Conservation (phyloP, 1,139 yeast species). For the Tardiomyces depauwii region DNA sequence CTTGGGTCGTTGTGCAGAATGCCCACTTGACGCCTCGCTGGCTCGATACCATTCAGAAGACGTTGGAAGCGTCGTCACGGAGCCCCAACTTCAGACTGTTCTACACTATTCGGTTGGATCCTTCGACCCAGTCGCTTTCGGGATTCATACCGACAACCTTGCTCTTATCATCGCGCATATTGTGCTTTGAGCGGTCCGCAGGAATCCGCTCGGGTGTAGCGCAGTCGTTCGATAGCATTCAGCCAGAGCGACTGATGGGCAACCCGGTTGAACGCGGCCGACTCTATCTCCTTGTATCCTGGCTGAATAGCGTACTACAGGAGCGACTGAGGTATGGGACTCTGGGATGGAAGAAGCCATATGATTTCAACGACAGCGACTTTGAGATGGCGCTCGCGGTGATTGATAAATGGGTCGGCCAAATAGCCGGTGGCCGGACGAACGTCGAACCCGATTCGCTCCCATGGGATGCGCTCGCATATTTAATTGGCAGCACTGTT, state of each 20-base stretch:
- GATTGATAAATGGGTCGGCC: constrained; percentile 32
- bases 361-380: constrained; percentile 72
- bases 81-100: constrained; percentile 39
- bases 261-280: constrained; percentile 37
- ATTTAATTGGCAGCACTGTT: constrained; percentile 41
- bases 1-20: constrained; percentile 71
- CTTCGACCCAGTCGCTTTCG: constrained; percentile 20
- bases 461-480: constrained; percentile 48
- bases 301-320: constrained; percentile 58
- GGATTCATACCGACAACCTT: constrained; percentile 45
- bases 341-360: constrained; percentile 45
- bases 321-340: constrained; percentile 54
- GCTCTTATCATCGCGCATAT: constrained; percentile 38
- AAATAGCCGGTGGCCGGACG: constrained; percentile 20
- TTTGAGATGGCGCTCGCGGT: constrained; percentile 40
- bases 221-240: constrained; percentile 23
- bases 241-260: constrained; percentile 12
- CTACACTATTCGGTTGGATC: constrained; percentile 35
- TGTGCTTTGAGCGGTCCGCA: constrained; percentile 50
- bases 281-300: constrained; percentile 44
- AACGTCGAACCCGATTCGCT: constrained; percentile 38
- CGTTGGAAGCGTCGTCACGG: constrained; percentile 24
- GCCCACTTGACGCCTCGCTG: constrained; percentile 61
- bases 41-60: constrained; percentile 44
- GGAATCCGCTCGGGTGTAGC: constrained; percentile 43